phyloP scores from a whole-genome alignment of 148 eudicot species.

The Selenicereus undatus region DNA sequence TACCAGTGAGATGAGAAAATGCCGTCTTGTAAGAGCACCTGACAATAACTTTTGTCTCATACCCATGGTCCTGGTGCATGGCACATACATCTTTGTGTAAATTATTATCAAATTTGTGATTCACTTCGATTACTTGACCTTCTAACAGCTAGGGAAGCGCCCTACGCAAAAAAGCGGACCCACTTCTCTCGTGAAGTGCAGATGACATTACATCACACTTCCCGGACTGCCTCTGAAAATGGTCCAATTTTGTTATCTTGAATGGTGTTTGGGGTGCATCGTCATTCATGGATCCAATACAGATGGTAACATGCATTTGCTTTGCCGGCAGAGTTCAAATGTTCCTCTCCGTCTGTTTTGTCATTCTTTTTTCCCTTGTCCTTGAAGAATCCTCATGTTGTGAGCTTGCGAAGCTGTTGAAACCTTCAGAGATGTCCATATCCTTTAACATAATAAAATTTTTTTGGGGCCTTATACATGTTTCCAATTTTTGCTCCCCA shows the following conservation, averaged over 20 bases:
- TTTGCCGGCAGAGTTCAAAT: not conserved
- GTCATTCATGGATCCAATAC: constrained; percentile 1
- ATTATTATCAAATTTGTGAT: not conserved
- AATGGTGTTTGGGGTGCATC: not conserved
- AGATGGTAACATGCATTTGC: not conserved
- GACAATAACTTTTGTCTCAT: not conserved
- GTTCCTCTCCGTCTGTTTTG: not conserved
- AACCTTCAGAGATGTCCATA: not conserved
- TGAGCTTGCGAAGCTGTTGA: not conserved
- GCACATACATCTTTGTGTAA: not conserved
- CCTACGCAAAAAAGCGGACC: constrained; percentile 83
- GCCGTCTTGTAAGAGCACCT: not conserved
- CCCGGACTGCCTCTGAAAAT: constrained; percentile 76
- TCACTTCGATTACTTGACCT: not conserved
- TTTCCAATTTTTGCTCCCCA: not conserved
- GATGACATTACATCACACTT: constrained; percentile 56
- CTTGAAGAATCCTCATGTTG: not conserved
- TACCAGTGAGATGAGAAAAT: not conserved
- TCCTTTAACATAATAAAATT: not conserved
- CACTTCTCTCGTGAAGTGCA: constrained; percentile 73
- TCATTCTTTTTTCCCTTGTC: not conserved
- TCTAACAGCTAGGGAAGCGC: constrained; percentile 71
- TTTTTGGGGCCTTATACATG: not conserved
- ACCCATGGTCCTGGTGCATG: not conserved
- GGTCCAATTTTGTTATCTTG: constrained; percentile 75